phyloP scores from a whole-genome alignment of 1,284 basidiomycete genomes.

The Peniophora sp. region DNA sequence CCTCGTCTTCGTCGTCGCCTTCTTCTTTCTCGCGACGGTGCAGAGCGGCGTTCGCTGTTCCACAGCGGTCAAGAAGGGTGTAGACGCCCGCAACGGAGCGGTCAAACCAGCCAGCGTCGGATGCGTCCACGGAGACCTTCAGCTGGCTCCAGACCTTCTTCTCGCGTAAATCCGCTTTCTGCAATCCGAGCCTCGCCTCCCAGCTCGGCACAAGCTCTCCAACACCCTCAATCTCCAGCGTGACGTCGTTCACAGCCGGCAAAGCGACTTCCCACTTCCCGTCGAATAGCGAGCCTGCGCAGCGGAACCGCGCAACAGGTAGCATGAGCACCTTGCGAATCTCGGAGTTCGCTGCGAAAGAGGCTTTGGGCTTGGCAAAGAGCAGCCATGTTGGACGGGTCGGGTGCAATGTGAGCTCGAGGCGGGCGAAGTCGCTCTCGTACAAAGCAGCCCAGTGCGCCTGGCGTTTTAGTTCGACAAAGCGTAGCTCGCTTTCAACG shows the following conservation, averaged over 20 bases:
- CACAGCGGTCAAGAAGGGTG: slow-evolving; percentile 76
- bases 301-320: slow-evolving; percentile 75
- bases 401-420: slow-evolving; percentile 76
- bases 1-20: slow-evolving; percentile 35
- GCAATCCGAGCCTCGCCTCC: slow-evolving; percentile 80
- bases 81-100: slow-evolving; percentile 79
- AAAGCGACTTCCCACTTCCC: slow-evolving; percentile 83
- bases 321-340: slow-evolving; percentile 63
- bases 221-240: slow-evolving; percentile 55
- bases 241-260: slow-evolving; percentile 51
- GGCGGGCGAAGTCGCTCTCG: slow-evolving; percentile 59
- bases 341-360: slow-evolving; percentile 73
- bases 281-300: slow-evolving; percentile 48
- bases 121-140: slow-evolving; percentile 49
- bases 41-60: slow-evolving; percentile 83
- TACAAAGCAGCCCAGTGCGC: slow-evolving; percentile 83
- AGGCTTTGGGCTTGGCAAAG: slow-evolving; percentile 57
- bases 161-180: slow-evolving; percentile 55
- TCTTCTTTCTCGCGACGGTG: slow-evolving; percentile 53
- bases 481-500: slow-evolving; percentile 63
- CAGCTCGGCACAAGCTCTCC: slow-evolving; percentile 78
- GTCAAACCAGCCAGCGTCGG: slow-evolving; percentile 54
- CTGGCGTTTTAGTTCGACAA: slow-evolving; percentile 82
- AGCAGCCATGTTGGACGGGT: slow-evolving; percentile 83
- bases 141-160: slow-evolving; percentile 65